Evolutionary conservation across 352 stramenopile genomes (phyloP).

Genomic region (Phytophthora capsici): DNA sequence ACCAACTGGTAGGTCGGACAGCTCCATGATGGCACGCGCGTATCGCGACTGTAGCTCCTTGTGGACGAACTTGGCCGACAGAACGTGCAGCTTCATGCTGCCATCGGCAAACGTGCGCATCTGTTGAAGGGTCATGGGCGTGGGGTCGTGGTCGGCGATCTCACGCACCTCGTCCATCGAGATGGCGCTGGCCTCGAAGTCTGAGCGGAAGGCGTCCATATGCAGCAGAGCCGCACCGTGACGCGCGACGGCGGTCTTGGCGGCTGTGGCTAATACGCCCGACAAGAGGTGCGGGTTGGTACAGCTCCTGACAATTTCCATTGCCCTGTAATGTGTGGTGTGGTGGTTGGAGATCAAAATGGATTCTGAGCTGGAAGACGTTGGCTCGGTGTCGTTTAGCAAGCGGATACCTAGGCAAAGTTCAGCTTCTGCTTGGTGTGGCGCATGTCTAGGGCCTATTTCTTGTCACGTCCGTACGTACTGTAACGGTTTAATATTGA

Average conservation of each 20-base stretch:
- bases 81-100: slow-evolving; percentile 60
- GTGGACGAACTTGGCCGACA: slow-evolving; percentile 70
- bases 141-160: slow-evolving; percentile 57
- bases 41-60: slow-evolving; percentile 78
- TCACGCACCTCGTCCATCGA: slow-evolving; percentile 66
- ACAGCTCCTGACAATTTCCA: slow-evolving; percentile 27
- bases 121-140: slow-evolving; percentile 74
- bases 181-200: slow-evolving; percentile 39
- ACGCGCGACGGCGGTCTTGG: slow-evolving; percentile 17
- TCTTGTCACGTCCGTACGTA: slow-evolving; percentile 11
- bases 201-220: slow-evolving; percentile 21
- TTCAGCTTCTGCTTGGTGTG: slow-evolving; percentile 17
- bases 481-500: background rate
- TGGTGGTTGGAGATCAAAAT: slow-evolving; percentile 16
- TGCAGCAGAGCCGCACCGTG: slow-evolving; percentile 20
- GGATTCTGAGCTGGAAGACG: slow-evolving; percentile 6
- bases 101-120: slow-evolving; percentile 75
- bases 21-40: slow-evolving; percentile 67
- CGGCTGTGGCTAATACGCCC: slow-evolving; percentile 8
- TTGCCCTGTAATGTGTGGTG: background rate
- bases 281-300: slow-evolving; percentile 22
- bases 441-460: background rate
- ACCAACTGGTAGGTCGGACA: slow-evolving; percentile 71
- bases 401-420: slow-evolving; percentile 15
- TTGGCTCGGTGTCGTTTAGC: slow-evolving; percentile 11